phyloP scores from a whole-genome alignment of 2,329 filamentous ascomycete genomes.

The Fusarium annulatum region DNA sequence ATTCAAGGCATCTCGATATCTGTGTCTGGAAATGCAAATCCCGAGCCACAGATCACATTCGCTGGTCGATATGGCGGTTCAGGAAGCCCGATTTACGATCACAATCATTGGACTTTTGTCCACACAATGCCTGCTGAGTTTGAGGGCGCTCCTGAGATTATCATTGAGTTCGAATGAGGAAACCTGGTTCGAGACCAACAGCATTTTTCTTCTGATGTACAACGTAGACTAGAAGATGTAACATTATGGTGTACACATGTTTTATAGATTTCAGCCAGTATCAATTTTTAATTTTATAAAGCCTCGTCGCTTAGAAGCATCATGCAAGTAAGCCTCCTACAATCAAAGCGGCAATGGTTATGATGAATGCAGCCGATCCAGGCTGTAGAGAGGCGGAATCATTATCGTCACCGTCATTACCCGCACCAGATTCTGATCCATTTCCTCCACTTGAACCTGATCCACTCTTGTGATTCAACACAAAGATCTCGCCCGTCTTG shows the following conservation, averaged over 20 bases:
- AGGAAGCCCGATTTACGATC: constrained; percentile 8
- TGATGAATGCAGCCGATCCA: constrained; percentile 36
- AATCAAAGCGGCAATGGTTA: constrained; percentile 44
- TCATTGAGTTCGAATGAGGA: constrained; percentile 2
- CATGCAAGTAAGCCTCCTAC: constrained; percentile 46
- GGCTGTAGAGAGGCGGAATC: constrained; percentile 39
- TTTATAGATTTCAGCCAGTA: not conserved
- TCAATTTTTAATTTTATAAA: not conserved
- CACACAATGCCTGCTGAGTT: constrained; percentile 5
- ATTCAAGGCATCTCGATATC: constrained; percentile 5
- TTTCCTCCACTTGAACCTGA: not conserved
- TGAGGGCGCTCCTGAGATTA: constrained; percentile 8
- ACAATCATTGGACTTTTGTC: constrained; percentile 12
- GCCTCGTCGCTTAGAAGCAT: not conserved
- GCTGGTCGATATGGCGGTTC: constrained; percentile 14
- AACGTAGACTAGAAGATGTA: too few species aligned
- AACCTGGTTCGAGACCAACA: rapidly evolving
- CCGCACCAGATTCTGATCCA: not conserved
- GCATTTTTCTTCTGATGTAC: not conserved
- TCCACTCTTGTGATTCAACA: constrained; percentile 50
- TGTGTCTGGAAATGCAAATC: not conserved
- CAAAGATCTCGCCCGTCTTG: constrained; percentile 74
- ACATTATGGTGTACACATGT: not conserved
- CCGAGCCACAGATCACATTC: not conserved
- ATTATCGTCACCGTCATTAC: constrained; percentile 2